These are phyloP conservation scores for Phyllosticta citrichinensis DNA, from an alignment of 2,329 filamentous ascomycete genomes.

Conservation along the genomic window DNA sequence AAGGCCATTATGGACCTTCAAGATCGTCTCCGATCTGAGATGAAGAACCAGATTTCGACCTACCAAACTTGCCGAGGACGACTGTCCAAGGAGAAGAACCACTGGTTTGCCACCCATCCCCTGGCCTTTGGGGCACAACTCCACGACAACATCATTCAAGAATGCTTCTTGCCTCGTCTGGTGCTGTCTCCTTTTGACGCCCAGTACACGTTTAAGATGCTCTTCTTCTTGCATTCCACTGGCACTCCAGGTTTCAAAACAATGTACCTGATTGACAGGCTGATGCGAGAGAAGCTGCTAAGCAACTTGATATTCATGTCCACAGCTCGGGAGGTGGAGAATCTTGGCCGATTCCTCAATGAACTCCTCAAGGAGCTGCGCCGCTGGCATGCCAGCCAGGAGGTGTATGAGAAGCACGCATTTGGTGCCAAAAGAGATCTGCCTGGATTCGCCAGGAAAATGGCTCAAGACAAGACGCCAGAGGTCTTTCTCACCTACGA, in stretches of 20 bases:
- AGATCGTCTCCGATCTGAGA: constrained; percentile 62
- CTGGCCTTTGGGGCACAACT: constrained; percentile 52
- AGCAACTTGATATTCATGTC: constrained; percentile 78
- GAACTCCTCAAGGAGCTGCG: constrained; percentile 71
- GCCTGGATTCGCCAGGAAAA: constrained; percentile 66
- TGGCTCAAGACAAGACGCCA: constrained; percentile 57
- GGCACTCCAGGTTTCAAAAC: constrained; percentile 81
- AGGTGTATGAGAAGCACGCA: constrained; percentile 72
- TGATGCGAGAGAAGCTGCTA: constrained; percentile 76
- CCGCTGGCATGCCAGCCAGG: constrained; percentile 71
- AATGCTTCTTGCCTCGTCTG: constrained; percentile 83
- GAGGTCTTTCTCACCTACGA: constrained; percentile 69
- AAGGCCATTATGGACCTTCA: constrained; percentile 59
- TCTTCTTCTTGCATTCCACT: constrained; percentile 77
- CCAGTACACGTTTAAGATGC: constrained; percentile 76
- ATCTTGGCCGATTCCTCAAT: constrained; percentile 83
- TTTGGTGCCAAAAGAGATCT: constrained; percentile 56
- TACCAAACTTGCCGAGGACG: constrained; percentile 47
- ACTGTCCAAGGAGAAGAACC: constrained; percentile 63
- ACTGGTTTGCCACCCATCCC: constrained; percentile 61
- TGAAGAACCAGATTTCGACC: constrained; percentile 57
- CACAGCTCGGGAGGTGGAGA: constrained; percentile 82
- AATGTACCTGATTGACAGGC: constrained; percentile 68
- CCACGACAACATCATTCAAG: constrained; percentile 71
- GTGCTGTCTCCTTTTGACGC: constrained; percentile 78